These are phyloP conservation scores for Didymella exigua DNA, from an alignment of 2,329 filamentous ascomycete species.

Conservation along the genomic window DNA sequence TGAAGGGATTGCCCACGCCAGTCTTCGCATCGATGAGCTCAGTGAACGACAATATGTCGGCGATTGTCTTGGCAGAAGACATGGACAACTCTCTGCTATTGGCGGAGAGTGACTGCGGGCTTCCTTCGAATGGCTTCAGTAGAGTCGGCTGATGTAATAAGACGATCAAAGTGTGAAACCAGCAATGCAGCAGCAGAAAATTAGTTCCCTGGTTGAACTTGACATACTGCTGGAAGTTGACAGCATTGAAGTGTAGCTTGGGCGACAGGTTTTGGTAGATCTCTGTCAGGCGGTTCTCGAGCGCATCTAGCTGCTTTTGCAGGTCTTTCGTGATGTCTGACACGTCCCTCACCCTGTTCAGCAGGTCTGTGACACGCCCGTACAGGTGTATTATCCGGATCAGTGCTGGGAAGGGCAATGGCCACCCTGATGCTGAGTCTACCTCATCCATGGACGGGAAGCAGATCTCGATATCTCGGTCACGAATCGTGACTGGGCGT, in stretches of 20 bases:
- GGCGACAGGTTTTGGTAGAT: slow-evolving; percentile 76
- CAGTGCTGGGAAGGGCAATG: slow-evolving; percentile 77
- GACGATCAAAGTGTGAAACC: slow-evolving; percentile 87
- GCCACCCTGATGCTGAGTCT: slow-evolving; percentile 66
- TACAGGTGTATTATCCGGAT: slow-evolving; percentile 87
- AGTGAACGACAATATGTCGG: slow-evolving; percentile 84
- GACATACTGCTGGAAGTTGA: slow-evolving; percentile 85
- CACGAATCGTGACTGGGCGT: slow-evolving; percentile 78
- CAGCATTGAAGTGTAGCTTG: slow-evolving; percentile 79
- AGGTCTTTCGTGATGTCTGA: slow-evolving; percentile 77
- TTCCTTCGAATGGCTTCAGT: slow-evolving; percentile 74
- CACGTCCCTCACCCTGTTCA: slow-evolving; percentile 78
- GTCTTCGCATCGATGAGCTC: slow-evolving; percentile 85
- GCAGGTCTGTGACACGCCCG: slow-evolving; percentile 79
- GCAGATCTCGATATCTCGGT: slow-evolving; percentile 82
- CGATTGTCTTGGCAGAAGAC: slow-evolving; percentile 90
- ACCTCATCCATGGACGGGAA: slow-evolving; percentile 65
- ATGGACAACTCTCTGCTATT: slow-evolving; percentile 83
- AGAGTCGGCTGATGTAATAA: slow-evolving; percentile 83
- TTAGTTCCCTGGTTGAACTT: slow-evolving; percentile 81
- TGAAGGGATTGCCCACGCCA: slow-evolving; percentile 86
- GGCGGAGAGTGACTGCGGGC: slow-evolving; percentile 73
- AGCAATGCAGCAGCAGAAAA: slow-evolving; percentile 85
- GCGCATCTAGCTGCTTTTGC: slow-evolving; percentile 71
- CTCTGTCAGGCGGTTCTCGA: slow-evolving; percentile 79